Percentiles rank a stretch among this genome's conserved stretches.
phyloP scores from a whole-genome alignment of 176 grass and related monocot genomes.

The Triticum turgidum region DNA sequence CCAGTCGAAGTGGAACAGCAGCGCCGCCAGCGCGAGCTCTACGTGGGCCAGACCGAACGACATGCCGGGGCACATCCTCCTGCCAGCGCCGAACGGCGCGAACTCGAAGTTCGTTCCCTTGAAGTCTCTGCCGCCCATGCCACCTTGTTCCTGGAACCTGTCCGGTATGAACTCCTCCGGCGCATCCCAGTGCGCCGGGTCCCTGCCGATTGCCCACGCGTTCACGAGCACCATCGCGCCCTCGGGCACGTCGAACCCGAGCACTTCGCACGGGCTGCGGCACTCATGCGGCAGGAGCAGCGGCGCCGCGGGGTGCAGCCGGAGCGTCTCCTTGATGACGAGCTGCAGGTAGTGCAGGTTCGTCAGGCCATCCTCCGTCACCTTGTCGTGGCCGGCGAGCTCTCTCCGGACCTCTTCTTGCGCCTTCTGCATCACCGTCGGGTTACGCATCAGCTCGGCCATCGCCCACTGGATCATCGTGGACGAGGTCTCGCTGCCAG shows the following conservation, averaged over 20 bases:
- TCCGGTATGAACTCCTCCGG: slow-evolving; percentile 36
- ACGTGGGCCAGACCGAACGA: slow-evolving; percentile 29
- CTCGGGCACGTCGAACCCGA: slow-evolving; percentile 36
- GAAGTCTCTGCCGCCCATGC: background rate
- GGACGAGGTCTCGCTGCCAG: slow-evolving; percentile 29
- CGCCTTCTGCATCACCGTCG: background rate
- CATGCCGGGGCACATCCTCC: slow-evolving; percentile 46
- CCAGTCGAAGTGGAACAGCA: slow-evolving; percentile 46
- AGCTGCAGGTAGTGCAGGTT: slow-evolving; percentile 27
- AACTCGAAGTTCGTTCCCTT: slow-evolving; percentile 32
- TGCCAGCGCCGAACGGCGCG: slow-evolving; percentile 34
- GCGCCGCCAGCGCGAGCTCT: slow-evolving; percentile 2
- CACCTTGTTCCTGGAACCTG: slow-evolving; percentile 1
- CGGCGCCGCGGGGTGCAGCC: slow-evolving; percentile 24
- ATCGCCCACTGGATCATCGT: slow-evolving; percentile 35
- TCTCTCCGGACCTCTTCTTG: slow-evolving; percentile 29
- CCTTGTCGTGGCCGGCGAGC: background rate
- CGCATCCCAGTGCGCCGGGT: slow-evolving; percentile 17
- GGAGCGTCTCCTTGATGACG: slow-evolving; percentile 38
- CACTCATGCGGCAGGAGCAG: slow-evolving; percentile 17
- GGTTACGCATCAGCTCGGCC: slow-evolving; percentile 40
- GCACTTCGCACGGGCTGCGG: slow-evolving; percentile 6
- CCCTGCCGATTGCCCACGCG: slow-evolving; percentile 50
- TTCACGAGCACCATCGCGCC: slow-evolving; percentile 43
- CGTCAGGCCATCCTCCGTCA: background rate